phyloP scores from a whole-genome alignment of 768 basidiomycete species.

The Kwoniella sp. region DNA sequence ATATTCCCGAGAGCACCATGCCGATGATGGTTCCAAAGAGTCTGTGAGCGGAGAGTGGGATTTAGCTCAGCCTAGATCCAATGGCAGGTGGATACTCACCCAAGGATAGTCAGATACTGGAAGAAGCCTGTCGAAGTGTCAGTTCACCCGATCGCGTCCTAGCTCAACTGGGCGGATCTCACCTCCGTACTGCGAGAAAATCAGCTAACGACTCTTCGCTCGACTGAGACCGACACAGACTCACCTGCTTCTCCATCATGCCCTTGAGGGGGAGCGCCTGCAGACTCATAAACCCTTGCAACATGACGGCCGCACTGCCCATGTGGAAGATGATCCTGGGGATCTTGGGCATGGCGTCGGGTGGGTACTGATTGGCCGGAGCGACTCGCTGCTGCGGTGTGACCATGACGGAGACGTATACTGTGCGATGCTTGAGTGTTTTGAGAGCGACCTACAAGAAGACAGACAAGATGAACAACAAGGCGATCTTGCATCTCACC shows the following conservation, averaged over 20 bases:
- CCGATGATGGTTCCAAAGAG: constrained; percentile 53
- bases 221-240: neutral
- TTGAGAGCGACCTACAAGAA: too few relatives aligned
- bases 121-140: constrained; percentile 54
- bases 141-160: neutral
- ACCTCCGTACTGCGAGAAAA: constrained; percentile 40
- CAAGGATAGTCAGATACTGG: constrained; percentile 74
- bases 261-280: constrained; percentile 21
- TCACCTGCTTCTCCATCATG: constrained; percentile 36
- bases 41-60: too few relatives aligned
- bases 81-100: too few relatives aligned
- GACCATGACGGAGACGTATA: too few relatives aligned
- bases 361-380: constrained; percentile 2
- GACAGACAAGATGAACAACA: too few relatives aligned
- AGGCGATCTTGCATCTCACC: too few relatives aligned
- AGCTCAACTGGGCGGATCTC: too few relatives aligned
- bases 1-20: constrained; percentile 52
- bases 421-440: too few relatives aligned
- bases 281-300: constrained; percentile 40
- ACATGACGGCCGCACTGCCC: constrained; percentile 33
- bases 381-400: constrained; percentile 13
- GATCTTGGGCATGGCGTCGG: constrained; percentile 25
- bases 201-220: neutral
- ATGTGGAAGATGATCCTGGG: constrained; percentile 39
- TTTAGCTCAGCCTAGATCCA: too few relatives aligned